Conservation (phyloP, 306 rosid species). For the Luffa acutangula region DNA sequence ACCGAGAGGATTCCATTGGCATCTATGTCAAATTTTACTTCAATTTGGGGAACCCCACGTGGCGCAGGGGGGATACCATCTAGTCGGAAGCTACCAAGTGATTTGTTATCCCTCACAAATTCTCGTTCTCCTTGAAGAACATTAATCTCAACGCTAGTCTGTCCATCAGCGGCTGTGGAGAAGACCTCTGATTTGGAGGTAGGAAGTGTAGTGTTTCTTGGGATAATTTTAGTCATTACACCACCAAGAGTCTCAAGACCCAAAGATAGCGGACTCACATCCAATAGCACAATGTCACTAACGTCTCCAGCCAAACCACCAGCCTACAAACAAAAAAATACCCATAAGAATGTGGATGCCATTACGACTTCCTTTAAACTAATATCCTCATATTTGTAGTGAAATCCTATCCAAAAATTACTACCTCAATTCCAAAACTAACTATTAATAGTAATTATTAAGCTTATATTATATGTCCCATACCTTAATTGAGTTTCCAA, state of each 20-base stretch:
- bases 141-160: slow-evolving; percentile 89
- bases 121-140: slow-evolving; percentile 96
- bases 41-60: slow-evolving; percentile 95
- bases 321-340: slow-evolving; percentile 36
- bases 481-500: not conserved
- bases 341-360: not conserved
- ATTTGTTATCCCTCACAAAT: slow-evolving; percentile 89
- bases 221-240: slow-evolving; percentile 93
- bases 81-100: slow-evolving; percentile 91
- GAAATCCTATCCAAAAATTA: not conserved
- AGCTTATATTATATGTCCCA: not conserved
- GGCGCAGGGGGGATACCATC: slow-evolving; percentile 97
- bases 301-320: slow-evolving; percentile 92
- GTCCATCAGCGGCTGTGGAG: slow-evolving; percentile 95
- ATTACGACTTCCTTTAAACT: not conserved
- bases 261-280: slow-evolving; percentile 68
- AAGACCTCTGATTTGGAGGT: slow-evolving; percentile 94
- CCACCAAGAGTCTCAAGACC: slow-evolving; percentile 93
- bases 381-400: not conserved
- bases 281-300: slow-evolving; percentile 80
- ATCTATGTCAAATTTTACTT: slow-evolving; percentile 91
- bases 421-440: not conserved
- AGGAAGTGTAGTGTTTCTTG: slow-evolving; percentile 91
- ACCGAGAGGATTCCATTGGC: slow-evolving; percentile 92
- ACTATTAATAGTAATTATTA: not conserved